Conservation (phyloP, 202 grass and related monocot species). For the Carex arenaria region DNA sequence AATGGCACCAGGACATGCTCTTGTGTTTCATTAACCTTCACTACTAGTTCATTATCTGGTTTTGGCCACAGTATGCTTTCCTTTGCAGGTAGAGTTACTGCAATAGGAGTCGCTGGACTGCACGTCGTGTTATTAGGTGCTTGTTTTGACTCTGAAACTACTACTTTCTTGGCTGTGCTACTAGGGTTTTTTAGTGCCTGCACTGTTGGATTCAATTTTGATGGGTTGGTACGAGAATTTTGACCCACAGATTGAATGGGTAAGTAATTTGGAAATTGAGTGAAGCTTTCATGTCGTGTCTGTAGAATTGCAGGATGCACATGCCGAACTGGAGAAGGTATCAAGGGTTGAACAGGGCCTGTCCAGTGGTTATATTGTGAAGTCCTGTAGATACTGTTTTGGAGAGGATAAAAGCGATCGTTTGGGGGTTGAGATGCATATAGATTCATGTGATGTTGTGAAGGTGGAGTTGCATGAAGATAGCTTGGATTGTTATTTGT, state of each 20-base stretch:
- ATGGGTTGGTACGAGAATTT: conserved; percentile 5
- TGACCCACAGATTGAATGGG: not conserved
- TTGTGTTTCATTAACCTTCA: not conserved
- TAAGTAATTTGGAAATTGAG: not conserved
- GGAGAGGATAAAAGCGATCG: not conserved
- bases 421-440: not conserved
- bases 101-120: not conserved
- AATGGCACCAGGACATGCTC: not conserved
- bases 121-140: not conserved
- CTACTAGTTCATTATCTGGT: conserved; percentile 19
- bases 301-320: not conserved
- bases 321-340: not conserved
- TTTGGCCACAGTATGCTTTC: not conserved
- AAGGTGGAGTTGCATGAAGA: conserved; percentile 1
- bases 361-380: not conserved
- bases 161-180: not conserved
- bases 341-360: not conserved
- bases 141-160: not conserved
- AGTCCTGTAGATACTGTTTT: not conserved
- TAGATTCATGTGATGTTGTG: not conserved
- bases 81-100: not conserved
- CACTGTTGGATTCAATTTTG: not conserved
- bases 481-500: not conserved
- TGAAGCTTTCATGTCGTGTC: not conserved
- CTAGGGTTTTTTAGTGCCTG: not conserved